Percentiles rank a stretch among this genome's conserved stretches.
These are phyloP conservation scores for Centrapalus pauciflorus DNA, from an alignment of 129 eudicot genomes.

Conservation along the genomic window DNA sequence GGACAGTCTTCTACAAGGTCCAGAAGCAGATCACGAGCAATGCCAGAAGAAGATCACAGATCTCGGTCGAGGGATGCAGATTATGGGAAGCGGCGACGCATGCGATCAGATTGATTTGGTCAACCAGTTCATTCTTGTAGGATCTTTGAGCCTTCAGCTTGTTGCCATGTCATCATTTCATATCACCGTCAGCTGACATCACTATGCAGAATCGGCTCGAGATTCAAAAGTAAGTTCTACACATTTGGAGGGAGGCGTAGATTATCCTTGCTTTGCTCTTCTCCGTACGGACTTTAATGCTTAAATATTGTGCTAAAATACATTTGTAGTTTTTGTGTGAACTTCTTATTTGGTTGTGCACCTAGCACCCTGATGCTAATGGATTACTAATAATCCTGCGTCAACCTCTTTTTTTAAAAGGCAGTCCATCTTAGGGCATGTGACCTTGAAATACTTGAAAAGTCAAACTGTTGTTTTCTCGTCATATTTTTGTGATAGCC, in stretches of 20 bases:
- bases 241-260: conserved; percentile 35
- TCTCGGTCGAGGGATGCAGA: conserved; percentile 90
- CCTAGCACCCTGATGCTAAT: conserved; percentile 25
- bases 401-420: conserved; percentile 13
- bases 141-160: conserved; percentile 8
- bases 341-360: conserved; percentile 33
- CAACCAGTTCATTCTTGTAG: conserved; percentile 1
- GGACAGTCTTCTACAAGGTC: conserved; percentile 80
- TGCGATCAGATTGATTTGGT: conserved; percentile 64
- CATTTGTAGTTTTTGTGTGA: conserved; percentile 41
- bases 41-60: conserved; percentile 71
- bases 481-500: conserved; percentile 6
- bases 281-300: conserved; percentile 23
- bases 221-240: conserved; percentile 61
- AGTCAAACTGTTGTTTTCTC: conserved; percentile 15
- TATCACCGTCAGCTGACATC: conserved; percentile 24
- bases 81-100: conserved; percentile 80
- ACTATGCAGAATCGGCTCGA: conserved; percentile 30
- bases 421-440: conserved; percentile 14
- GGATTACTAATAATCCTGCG: conserved; percentile 17
- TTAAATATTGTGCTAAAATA: conserved; percentile 34
- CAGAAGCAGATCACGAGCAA: conserved; percentile 65
- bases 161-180: conserved; percentile 13
- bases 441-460: conserved; percentile 29
- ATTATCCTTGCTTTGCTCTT: too few species aligned